Evolutionary conservation across 208 protist species (phyloP).

Genomic region (Trypanosoma lewisi): DNA sequence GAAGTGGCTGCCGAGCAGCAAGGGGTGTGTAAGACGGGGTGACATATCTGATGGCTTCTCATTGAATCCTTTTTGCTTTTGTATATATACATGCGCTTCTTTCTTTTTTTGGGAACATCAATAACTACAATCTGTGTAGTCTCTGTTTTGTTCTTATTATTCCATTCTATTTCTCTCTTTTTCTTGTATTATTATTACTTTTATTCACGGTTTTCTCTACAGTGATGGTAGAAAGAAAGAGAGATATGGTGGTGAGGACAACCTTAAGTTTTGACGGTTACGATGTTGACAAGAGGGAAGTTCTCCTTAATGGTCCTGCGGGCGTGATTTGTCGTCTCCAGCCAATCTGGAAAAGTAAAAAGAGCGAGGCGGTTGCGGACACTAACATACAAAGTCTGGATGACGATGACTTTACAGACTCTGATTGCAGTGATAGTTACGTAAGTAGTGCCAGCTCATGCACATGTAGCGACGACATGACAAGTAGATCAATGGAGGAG

Average conservation of each 20-base stretch:
- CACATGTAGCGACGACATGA: neutral
- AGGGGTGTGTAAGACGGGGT: too few species aligned
- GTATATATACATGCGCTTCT: constrained; percentile 3
- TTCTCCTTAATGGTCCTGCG: constrained; percentile 22
- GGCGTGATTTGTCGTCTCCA: constrained; percentile 1
- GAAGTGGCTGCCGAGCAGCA: neutral
- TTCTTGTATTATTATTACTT: neutral
- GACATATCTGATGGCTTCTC: too few species aligned
- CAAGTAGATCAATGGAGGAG: neutral
- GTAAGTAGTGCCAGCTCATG: constrained; percentile 24
- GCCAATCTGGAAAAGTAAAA: constrained; percentile 1
- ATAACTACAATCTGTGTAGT: neutral
- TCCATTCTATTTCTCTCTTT: neutral
- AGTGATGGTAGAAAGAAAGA: neutral
- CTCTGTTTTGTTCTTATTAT: neutral
- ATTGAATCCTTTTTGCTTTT: neutral
- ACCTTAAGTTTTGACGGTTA: constrained; percentile 24
- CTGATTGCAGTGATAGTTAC: constrained; percentile 31
- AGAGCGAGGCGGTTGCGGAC: too few species aligned
- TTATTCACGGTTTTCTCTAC: neutral
- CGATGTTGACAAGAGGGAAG: neutral
- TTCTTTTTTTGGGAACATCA: neutral
- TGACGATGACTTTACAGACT: constrained; percentile 13
- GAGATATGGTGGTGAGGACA: constrained; percentile 2
- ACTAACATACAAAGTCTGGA: neutral